Percentiles rank a stretch among this genome's conserved stretches.
phyloP scores from a whole-genome alignment of 179 eudicot genomes.

The Beta macrorhiza region DNA sequence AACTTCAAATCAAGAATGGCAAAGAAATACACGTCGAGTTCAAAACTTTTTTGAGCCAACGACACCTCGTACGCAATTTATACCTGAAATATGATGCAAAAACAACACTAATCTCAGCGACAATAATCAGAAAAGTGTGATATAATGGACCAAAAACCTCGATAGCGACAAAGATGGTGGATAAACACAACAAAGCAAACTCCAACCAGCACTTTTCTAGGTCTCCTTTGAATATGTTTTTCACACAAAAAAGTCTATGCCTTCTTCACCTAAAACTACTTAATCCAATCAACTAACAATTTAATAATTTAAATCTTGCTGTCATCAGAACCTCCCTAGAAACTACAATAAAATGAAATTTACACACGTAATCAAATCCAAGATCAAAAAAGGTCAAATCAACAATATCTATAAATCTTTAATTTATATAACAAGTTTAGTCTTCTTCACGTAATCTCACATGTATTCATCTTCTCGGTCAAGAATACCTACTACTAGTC shows the following conservation, averaged over 20 bases:
- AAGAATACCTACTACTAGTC: constrained; percentile 21
- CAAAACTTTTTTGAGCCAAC: constrained; percentile 1
- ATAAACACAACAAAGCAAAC: constrained; percentile 27
- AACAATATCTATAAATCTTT: constrained; percentile 11
- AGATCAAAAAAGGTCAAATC: constrained; percentile 26
- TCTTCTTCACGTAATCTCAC: constrained; percentile 28
- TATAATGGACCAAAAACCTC: neutral
- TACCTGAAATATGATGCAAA: constrained; percentile 20
- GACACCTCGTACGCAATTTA: neutral
- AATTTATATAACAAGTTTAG: neutral
- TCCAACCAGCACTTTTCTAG: constrained; percentile 24
- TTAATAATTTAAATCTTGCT: constrained; percentile 1
- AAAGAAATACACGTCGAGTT: neutral
- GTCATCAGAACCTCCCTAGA: constrained; percentile 20
- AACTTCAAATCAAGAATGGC: neutral
- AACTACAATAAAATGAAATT: constrained; percentile 17
- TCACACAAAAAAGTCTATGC: constrained; percentile 22
- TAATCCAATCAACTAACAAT: constrained; percentile 14
- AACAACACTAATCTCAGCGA: neutral
- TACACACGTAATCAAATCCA: constrained; percentile 22
- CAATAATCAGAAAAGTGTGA: neutral
- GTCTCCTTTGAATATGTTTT: neutral
- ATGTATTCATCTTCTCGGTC: constrained; percentile 17
- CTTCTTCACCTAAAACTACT: constrained; percentile 35
- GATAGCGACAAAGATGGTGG: constrained; percentile 25